phyloP scores from a whole-genome alignment of 2,329 filamentous ascomycete genomes.

The Sporothrix mexicana region DNA sequence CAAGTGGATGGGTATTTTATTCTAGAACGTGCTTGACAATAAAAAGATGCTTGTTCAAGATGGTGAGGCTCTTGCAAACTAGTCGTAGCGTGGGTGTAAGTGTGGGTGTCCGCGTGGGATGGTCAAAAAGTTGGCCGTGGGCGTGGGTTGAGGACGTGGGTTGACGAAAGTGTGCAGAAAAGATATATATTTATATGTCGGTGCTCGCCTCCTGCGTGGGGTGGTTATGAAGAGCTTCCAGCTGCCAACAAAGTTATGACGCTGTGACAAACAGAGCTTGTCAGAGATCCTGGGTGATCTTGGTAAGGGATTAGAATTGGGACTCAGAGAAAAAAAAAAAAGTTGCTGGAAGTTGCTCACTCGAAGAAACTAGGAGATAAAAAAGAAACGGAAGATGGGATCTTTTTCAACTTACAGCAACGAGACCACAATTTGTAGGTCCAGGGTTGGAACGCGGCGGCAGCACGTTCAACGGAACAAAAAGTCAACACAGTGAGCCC shows the following conservation, averaged over 20 bases:
- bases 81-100: conserved; percentile 36
- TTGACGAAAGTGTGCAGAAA: conserved; percentile 26
- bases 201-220: conserved; percentile 29
- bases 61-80: conserved; percentile 34
- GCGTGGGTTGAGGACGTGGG: conserved; percentile 32
- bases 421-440: neutral
- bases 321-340: neutral
- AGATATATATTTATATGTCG: conserved; percentile 31
- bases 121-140: conserved; percentile 29
- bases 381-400: conserved; percentile 27
- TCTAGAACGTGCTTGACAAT: conserved; percentile 24
- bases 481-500: neutral
- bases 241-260: neutral
- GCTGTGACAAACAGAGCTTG: neutral
- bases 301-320: neutral
- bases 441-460: neutral
- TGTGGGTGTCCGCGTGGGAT: conserved; percentile 35
- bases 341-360: neutral
- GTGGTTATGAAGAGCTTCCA: conserved; percentile 27
- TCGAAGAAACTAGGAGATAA: neutral
- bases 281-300: neutral
- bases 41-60: conserved; percentile 23
- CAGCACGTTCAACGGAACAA: conserved; percentile 25
- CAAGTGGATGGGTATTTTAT: neutral
- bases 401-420: conserved; percentile 34